These are phyloP conservation scores for Alternaria rosae DNA, from an alignment of 2,329 filamentous ascomycete genomes.

Conservation along the genomic window DNA sequence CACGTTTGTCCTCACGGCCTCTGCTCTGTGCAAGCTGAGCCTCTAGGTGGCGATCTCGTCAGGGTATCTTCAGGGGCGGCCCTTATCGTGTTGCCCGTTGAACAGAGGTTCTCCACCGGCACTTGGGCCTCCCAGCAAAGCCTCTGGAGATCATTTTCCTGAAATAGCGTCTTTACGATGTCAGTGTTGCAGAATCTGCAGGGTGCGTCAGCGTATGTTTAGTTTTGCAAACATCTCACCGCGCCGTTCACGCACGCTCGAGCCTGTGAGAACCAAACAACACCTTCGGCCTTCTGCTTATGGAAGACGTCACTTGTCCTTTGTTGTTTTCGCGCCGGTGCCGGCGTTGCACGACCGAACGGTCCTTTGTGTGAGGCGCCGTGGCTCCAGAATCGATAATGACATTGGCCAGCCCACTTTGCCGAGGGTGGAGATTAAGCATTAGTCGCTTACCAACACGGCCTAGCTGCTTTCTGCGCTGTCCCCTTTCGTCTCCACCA, in stretches of 20 bases:
- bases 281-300: conserved; percentile 1
- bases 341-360: conserved; percentile 13
- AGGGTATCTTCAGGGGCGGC: conserved; percentile 23
- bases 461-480: conserved; percentile 14
- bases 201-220: conserved; percentile 19
- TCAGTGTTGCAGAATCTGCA: conserved; percentile 31
- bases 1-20: conserved; percentile 6
- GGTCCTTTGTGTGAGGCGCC: conserved; percentile 13
- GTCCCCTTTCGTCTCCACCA: conserved; percentile 17
- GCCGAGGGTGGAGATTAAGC: conserved; percentile 28
- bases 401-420: conserved; percentile 14
- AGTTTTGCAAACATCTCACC: conserved; percentile 18
- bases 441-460: conserved; percentile 11
- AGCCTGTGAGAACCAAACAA: conserved; percentile 9
- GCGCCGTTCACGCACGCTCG: conserved; percentile 10
- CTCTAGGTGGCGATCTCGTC: conserved; percentile 9
- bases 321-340: conserved; percentile 4
- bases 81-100: conserved; percentile 24
- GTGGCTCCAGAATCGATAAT: conserved; percentile 24
- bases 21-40: conserved; percentile 12
- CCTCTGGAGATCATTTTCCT: conserved; percentile 22
- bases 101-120: conserved; percentile 13
- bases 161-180: conserved; percentile 17
- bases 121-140: conserved; percentile 13
- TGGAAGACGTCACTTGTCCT: conserved; percentile 1